Conservation (phyloP, 2,329 filamentous ascomycete species). For the Teratosphaeria nubilosa region DNA sequence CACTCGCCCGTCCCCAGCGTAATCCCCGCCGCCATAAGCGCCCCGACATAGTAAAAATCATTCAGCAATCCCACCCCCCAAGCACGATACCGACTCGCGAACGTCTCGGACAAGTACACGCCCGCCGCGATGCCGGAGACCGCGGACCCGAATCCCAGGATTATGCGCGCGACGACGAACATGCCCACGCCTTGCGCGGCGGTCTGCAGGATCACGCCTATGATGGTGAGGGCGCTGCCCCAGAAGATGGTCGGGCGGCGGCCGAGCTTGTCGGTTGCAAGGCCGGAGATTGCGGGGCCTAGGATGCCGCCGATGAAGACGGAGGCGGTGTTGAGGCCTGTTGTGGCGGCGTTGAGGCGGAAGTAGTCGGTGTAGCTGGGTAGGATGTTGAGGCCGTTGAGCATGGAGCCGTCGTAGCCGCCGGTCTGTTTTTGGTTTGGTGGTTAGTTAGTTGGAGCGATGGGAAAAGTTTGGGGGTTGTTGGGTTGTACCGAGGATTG, state of each 20-base stretch:
- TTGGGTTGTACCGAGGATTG: slow-evolving; percentile 7
- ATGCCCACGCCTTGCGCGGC: slow-evolving; percentile 43
- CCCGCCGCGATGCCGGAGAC: slow-evolving; percentile 35
- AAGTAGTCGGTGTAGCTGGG: slow-evolving; percentile 49
- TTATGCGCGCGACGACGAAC: slow-evolving; percentile 38
- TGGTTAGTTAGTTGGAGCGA: background rate
- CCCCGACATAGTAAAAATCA: slow-evolving; percentile 30
- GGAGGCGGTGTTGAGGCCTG: slow-evolving; percentile 45
- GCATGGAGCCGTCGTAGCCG: slow-evolving; percentile 38
- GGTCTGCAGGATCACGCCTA: slow-evolving; percentile 39
- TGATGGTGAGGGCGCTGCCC: slow-evolving; percentile 32
- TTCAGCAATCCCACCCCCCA: slow-evolving; percentile 35
- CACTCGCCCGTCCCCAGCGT: slow-evolving; percentile 34
- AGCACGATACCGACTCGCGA: slow-evolving; percentile 36
- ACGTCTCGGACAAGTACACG: slow-evolving; percentile 42
- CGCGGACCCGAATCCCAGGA: slow-evolving; percentile 39
- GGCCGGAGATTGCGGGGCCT: slow-evolving; percentile 34
- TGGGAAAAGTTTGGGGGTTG: background rate
- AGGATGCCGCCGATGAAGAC: slow-evolving; percentile 45
- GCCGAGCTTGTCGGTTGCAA: slow-evolving; percentile 34
- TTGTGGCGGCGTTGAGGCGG: slow-evolving; percentile 42
- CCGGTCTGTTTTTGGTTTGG: slow-evolving; percentile 2
- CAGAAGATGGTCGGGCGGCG: slow-evolving; percentile 37
- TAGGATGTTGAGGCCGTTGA: slow-evolving; percentile 49
- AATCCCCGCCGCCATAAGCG: slow-evolving; percentile 39